A percentile compares a stretch with the other conserved stretches of the same genome.
Conservation (phyloP, 306 rosid genomes). For the Gastrolobium bilobum region DNA sequence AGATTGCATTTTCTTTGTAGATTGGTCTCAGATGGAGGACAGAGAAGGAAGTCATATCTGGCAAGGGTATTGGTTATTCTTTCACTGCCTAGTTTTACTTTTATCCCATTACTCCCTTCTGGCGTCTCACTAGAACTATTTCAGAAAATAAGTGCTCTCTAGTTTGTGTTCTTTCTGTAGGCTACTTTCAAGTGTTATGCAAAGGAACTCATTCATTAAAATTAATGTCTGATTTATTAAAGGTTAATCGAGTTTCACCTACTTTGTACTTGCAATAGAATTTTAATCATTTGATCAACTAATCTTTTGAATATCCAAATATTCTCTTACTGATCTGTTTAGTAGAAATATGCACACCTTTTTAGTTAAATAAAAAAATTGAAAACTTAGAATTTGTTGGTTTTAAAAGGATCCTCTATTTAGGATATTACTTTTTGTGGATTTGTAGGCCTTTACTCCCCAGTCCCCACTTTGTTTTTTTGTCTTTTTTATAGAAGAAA, state of each 20-base stretch:
- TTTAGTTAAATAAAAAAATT: background rate
- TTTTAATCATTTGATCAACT: background rate
- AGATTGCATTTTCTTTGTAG: constrained; percentile 53
- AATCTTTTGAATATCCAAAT: constrained; percentile 31
- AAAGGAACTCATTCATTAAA: background rate
- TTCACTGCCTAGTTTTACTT: constrained; percentile 32
- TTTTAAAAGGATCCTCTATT: constrained; percentile 6
- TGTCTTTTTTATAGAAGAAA: background rate
- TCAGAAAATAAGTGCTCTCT: constrained; percentile 38
- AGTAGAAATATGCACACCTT: constrained; percentile 24
- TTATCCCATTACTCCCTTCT: constrained; percentile 31
- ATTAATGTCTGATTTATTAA: background rate
- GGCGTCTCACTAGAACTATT: constrained; percentile 4
- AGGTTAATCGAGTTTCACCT: constrained; percentile 5
- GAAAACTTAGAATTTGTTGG: background rate
- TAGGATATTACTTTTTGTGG: background rate
- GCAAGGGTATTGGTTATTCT: constrained; percentile 76
- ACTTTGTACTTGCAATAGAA: constrained; percentile 1
- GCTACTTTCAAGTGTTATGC: background rate
- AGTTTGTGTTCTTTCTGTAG: constrained; percentile 14
- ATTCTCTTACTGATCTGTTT: constrained; percentile 13
- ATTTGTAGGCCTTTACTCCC: constrained; percentile 6
- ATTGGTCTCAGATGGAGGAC: constrained; percentile 98
- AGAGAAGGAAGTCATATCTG: constrained; percentile 91
- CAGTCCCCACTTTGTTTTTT: background rate